Percentiles rank a stretch among this genome's conserved stretches.
These are phyloP conservation scores for Dendrocalamus sinicus DNA, from an alignment of 176 grass and related monocot genomes.

Conservation along the genomic window DNA sequence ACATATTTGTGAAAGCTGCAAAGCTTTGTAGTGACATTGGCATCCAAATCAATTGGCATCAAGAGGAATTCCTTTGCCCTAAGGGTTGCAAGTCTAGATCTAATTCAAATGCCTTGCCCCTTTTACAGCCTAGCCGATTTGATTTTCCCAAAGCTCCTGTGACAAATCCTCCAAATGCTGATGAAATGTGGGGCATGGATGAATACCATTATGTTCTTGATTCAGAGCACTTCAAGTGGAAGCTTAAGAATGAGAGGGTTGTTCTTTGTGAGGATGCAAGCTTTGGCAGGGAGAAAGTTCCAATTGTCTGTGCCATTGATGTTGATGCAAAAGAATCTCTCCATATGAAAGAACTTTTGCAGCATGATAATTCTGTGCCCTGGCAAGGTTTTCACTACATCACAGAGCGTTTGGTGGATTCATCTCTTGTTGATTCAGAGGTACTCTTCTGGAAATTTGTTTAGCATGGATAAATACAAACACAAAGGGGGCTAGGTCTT, in stretches of 20 bases:
- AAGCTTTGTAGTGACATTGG: slow-evolving; percentile 93
- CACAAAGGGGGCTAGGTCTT: not conserved
- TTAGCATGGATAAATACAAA: slow-evolving; percentile 22
- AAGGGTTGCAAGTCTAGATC: slow-evolving; percentile 70
- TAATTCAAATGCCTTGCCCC: slow-evolving; percentile 51
- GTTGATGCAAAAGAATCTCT: slow-evolving; percentile 68
- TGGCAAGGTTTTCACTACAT: slow-evolving; percentile 84
- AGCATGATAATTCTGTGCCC: slow-evolving; percentile 53
- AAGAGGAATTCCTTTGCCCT: slow-evolving; percentile 82
- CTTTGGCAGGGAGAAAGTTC: slow-evolving; percentile 78
- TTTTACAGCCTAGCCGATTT: slow-evolving; percentile 51
- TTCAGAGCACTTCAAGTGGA: slow-evolving; percentile 72
- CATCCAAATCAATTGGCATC: slow-evolving; percentile 87
- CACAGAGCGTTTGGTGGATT: slow-evolving; percentile 67
- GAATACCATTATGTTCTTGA: slow-evolving; percentile 88
- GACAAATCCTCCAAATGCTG: slow-evolving; percentile 42
- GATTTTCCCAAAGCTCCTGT: slow-evolving; percentile 35
- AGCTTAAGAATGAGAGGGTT: slow-evolving; percentile 56
- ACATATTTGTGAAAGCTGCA: slow-evolving; percentile 86
- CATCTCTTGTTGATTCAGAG: slow-evolving; percentile 70
- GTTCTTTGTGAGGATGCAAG: slow-evolving; percentile 89
- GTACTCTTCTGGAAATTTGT: slow-evolving; percentile 45
- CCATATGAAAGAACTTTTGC: slow-evolving; percentile 39
- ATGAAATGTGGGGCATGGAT: slow-evolving; percentile 60
- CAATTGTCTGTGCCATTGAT: slow-evolving; percentile 75